A percentile compares a stretch with the other conserved stretches of the same genome.
Conservation (phyloP, 2,329 filamentous ascomycete species). For the Hypoxylon sp. region DNA sequence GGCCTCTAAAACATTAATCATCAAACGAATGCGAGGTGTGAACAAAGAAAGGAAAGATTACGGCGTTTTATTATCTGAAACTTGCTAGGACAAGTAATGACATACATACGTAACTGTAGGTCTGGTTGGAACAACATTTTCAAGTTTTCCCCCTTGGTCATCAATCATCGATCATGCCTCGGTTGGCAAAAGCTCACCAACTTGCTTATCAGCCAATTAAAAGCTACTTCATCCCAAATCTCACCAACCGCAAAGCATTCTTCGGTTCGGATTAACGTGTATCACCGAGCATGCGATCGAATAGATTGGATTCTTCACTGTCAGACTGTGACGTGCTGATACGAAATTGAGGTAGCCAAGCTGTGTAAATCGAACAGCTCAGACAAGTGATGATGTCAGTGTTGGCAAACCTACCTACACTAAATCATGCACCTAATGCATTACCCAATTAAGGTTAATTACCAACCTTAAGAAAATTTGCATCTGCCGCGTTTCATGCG, state of each 20-base stretch:
- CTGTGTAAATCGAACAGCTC: slow-evolving; percentile 18
- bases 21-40: slow-evolving; percentile 11
- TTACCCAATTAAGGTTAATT: slow-evolving; percentile 31
- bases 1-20: slow-evolving; percentile 30
- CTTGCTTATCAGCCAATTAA: slow-evolving; percentile 9
- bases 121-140: slow-evolving; percentile 32
- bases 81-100: slow-evolving; percentile 24
- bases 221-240: neutral
- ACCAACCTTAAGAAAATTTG: slow-evolving; percentile 1
- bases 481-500: slow-evolving; percentile 31
- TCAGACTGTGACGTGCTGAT: slow-evolving; percentile 22
- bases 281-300: slow-evolving; percentile 11
- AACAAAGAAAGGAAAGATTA: slow-evolving; percentile 10
- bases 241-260: neutral
- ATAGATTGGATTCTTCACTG: neutral
- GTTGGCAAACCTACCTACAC: slow-evolving; percentile 1
- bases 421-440: slow-evolving; percentile 25
- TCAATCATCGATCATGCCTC: slow-evolving; percentile 11
- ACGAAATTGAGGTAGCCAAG: slow-evolving; percentile 34
- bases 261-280: slow-evolving; percentile 15
- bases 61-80: slow-evolving; percentile 25
- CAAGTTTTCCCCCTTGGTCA: slow-evolving; percentile 35
- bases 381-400: slow-evolving; percentile 43
- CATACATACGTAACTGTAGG: slow-evolving; percentile 28
- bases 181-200: slow-evolving; percentile 4